phyloP scores from a whole-genome alignment of 257 asterid species.

The Cynanchum wilfordii region DNA sequence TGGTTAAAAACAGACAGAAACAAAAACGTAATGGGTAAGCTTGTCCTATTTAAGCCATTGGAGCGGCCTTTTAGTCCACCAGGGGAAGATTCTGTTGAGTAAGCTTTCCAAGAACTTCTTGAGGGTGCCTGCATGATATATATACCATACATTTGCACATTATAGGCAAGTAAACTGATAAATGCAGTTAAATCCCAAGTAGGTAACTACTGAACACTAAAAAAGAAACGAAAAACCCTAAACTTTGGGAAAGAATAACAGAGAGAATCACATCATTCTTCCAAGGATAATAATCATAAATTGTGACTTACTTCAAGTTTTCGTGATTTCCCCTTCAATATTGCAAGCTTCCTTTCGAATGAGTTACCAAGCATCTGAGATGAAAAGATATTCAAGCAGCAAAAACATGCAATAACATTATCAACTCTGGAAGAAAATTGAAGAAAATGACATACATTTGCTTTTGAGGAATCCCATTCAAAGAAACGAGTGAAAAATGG shows the following conservation, averaged over 20 bases:
- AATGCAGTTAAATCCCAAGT: neutral
- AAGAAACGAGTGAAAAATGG: conserved; percentile 71
- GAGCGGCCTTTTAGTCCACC: conserved; percentile 15
- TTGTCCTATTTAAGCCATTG: conserved; percentile 17
- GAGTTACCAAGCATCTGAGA: conserved; percentile 86
- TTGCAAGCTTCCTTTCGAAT: conserved; percentile 69
- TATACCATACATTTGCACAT: neutral
- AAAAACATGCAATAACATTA: neutral
- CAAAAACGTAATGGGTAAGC: no score
- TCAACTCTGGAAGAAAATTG: neutral
- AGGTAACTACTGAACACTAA: neutral
- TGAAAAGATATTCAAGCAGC: neutral
- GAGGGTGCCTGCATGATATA: conserved; percentile 21
- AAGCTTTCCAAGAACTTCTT: conserved; percentile 34
- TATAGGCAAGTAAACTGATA: neutral
- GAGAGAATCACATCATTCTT: neutral
- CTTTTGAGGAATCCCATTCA: conserved; percentile 71
- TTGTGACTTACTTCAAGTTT: conserved; percentile 27
- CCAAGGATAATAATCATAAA: neutral
- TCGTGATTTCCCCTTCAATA: conserved; percentile 41
- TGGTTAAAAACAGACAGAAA: no score
- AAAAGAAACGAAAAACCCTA: neutral
- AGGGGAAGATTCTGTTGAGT: conserved; percentile 20
- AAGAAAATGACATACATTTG: conserved; percentile 40
- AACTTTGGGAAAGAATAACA: neutral